Evolutionary conservation across 176 grass and related monocot species (phyloP).

Genomic region (Ensete glaucum): DNA sequence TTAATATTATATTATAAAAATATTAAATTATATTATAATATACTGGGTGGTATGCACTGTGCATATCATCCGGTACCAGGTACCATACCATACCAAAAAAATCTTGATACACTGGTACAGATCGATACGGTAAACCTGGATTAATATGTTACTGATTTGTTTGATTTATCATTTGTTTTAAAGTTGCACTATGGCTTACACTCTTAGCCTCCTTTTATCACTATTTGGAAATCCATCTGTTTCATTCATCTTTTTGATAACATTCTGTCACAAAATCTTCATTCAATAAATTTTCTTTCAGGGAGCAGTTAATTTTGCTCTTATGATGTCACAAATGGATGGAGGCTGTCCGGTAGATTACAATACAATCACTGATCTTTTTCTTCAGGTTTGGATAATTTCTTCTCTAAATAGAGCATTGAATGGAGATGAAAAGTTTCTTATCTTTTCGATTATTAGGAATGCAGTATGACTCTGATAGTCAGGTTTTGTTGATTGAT

Average conservation of each 20-base stretch:
- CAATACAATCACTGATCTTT: constrained; percentile 91
- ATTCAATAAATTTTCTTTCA: constrained; percentile 22
- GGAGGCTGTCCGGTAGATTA: constrained; percentile 86
- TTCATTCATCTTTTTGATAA: background rate
- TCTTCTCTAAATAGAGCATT: background rate
- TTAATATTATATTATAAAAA: too few species aligned
- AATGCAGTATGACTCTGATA: too few species aligned
- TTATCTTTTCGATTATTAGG: too few species aligned
- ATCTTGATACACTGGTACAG: too few species aligned
- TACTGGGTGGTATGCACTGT: too few species aligned
- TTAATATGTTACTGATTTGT: background rate
- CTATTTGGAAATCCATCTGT: background rate
- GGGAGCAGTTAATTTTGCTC: constrained; percentile 96
- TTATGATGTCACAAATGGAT: constrained; percentile 99
- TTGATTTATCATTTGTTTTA: background rate
- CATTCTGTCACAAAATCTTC: background rate
- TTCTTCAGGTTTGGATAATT: constrained; percentile 63
- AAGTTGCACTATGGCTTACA: background rate
- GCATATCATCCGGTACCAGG: too few species aligned
- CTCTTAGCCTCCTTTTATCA: background rate
- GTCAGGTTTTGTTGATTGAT: constrained; percentile 17
- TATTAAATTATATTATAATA: too few species aligned
- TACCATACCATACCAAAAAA: too few species aligned
- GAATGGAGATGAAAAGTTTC: too few species aligned
- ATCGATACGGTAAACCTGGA: too few species aligned